Conservation (phyloP, 2,329 filamentous ascomycete species). For the Arthrobotrys conoides region DNA sequence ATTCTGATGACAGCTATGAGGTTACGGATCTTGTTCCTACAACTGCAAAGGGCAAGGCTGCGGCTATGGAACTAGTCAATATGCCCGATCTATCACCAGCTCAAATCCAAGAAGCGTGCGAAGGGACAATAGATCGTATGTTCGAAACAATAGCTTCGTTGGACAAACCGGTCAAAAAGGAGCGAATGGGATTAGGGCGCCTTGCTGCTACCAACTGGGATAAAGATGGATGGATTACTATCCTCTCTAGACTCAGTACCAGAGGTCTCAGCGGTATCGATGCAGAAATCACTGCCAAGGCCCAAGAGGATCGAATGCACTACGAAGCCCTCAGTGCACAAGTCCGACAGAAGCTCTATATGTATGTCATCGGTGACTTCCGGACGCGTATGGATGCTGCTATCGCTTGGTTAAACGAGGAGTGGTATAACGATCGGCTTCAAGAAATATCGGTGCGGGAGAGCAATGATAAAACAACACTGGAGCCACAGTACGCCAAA, state of each 20-base stretch:
- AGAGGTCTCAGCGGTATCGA: constrained; percentile 77
- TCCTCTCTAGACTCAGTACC: constrained; percentile 87
- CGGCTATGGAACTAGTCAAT: constrained; percentile 62
- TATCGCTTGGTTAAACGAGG: constrained; percentile 94
- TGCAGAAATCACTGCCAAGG: constrained; percentile 73
- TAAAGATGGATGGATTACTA: constrained; percentile 89
- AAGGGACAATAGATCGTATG: constrained; percentile 80
- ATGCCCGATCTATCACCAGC: constrained; percentile 81
- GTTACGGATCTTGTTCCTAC: constrained; percentile 66
- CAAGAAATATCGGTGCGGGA: constrained; percentile 68
- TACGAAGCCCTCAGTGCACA: constrained; percentile 73
- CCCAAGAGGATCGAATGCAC: constrained; percentile 65
- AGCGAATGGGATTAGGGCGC: constrained; percentile 82
- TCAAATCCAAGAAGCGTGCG: constrained; percentile 80
- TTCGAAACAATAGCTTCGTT: constrained; percentile 82
- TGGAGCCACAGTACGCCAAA: constrained; percentile 78
- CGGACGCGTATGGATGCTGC: constrained; percentile 88
- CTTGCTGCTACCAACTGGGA: constrained; percentile 87
- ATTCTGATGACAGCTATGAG: constrained; percentile 63
- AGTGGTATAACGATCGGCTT: constrained; percentile 93
- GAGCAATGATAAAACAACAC: constrained; percentile 68
- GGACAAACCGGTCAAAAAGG: constrained; percentile 76
- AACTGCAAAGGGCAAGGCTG: constrained; percentile 72
- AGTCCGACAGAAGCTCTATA: constrained; percentile 84
- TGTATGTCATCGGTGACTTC: constrained; percentile 92